Percentiles rank a stretch among this genome's conserved stretches.
phyloP scores from a whole-genome alignment of 2,329 filamentous ascomycete genomes.

The Lachnellula suecica region DNA sequence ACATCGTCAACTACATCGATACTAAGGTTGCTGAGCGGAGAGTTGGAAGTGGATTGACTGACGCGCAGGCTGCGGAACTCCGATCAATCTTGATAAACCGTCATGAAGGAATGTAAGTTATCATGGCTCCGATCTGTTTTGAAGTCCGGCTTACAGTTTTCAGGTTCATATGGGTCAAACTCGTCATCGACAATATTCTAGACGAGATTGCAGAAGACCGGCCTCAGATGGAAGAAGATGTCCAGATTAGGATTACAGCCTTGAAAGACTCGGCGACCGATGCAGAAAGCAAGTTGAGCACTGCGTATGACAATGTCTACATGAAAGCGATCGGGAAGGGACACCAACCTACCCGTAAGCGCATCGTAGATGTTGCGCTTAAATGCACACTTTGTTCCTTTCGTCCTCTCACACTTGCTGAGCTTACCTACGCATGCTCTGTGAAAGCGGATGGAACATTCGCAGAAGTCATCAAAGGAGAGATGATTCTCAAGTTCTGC shows the following conservation, averaged over 20 bases:
- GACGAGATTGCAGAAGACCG: not conserved
- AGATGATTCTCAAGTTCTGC: not conserved
- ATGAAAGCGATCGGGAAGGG: not conserved
- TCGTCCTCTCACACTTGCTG: not conserved
- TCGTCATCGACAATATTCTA: not conserved
- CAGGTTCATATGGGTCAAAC: not conserved
- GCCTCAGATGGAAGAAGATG: not conserved
- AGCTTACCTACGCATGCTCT: not conserved
- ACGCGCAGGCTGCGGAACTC: not conserved
- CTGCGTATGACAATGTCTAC: not conserved
- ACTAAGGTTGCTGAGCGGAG: not conserved
- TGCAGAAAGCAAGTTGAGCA: not conserved
- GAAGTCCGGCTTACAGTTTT: not conserved
- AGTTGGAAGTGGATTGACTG: not conserved
- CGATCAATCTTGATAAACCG: not conserved
- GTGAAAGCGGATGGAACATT: not conserved
- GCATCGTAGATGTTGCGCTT: not conserved
- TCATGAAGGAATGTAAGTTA: not conserved
- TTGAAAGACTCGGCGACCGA: not conserved
- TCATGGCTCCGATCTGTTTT: not conserved
- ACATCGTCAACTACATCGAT: not conserved
- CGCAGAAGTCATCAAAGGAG: not conserved
- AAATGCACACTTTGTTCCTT: not conserved
- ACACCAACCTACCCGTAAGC: not conserved
- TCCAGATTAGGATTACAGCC: not conserved